Conservation (phyloP, 345 rosid species). For the Populus alba region DNA sequence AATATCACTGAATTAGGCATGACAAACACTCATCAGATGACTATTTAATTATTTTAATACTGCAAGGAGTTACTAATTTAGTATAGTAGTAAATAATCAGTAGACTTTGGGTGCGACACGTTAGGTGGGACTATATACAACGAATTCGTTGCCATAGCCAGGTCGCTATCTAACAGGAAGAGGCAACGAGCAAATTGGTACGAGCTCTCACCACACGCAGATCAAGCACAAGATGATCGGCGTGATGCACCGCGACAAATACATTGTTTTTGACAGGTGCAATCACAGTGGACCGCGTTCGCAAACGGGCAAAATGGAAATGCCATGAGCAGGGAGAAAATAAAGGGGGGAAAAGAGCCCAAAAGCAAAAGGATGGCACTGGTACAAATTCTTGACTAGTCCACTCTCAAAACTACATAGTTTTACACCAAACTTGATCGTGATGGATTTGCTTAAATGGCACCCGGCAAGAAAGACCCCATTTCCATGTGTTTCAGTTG, state of each 20-base stretch:
- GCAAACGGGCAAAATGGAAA: not conserved
- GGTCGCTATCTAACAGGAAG: too few species aligned
- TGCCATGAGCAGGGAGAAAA: not conserved
- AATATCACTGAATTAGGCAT: too few species aligned
- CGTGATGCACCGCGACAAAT: too few species aligned
- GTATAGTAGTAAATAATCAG: too few species aligned
- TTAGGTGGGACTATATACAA: too few species aligned
- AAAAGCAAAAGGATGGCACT: not conserved
- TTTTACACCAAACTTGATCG: not conserved
- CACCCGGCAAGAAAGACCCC: not conserved
- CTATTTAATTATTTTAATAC: too few species aligned
- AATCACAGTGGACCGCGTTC: too few species aligned
- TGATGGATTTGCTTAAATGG: not conserved
- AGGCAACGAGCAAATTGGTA: not conserved
- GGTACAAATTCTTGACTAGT: not conserved
- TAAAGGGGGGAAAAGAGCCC: not conserved
- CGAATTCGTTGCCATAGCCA: too few species aligned
- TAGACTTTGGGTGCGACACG: too few species aligned
- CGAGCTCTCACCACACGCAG: not conserved
- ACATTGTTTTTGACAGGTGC: too few species aligned
- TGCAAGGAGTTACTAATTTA: too few species aligned
- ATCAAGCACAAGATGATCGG: not conserved
- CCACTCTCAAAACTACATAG: not conserved
- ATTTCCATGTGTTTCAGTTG: not conserved
- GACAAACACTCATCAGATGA: too few species aligned